Conservation (phyloP, 495 filamentous ascomycete species). For the Recurvomyces mirabilis region DNA sequence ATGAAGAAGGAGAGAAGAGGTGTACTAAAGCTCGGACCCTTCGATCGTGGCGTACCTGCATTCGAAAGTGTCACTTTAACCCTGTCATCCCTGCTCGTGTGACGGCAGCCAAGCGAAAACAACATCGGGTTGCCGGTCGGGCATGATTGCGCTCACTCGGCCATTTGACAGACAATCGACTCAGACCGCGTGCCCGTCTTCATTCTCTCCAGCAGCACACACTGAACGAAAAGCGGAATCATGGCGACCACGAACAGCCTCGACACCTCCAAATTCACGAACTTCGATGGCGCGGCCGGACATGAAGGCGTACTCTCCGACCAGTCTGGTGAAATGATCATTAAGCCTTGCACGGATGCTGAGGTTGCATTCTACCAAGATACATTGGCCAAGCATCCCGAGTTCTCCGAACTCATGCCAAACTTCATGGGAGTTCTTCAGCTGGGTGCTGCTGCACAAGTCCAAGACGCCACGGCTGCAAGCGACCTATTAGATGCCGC, state of each 20-base stretch:
- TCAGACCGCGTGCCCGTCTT: no score
- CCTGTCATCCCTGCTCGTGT: no score
- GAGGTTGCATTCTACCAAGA: slow-evolving; percentile 93
- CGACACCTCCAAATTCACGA: slow-evolving; percentile 40
- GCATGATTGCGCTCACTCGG: no score
- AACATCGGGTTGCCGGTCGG: no score
- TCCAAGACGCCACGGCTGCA: slow-evolving; percentile 34
- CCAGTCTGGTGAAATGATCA: slow-evolving; percentile 69
- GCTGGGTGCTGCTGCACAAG: slow-evolving; percentile 41
- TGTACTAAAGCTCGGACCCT: no score
- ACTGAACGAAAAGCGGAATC: no score
- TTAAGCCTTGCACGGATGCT: slow-evolving; percentile 82
- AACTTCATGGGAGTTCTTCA: slow-evolving; percentile 67
- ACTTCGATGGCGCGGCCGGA: slow-evolving; percentile 76
- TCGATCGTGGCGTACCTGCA: no score
- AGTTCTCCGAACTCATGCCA: slow-evolving; percentile 70
- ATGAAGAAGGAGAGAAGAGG: no score
- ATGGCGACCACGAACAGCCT: slow-evolving; percentile 20
- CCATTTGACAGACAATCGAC: no score
- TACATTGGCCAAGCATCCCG: slow-evolving; percentile 49
- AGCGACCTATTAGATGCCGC: slow-evolving; percentile 2
- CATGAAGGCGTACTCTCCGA: slow-evolving; percentile 91
- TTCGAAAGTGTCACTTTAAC: no score
- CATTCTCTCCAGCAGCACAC: no score
- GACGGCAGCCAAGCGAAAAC: no score